Percentiles rank a stretch among this genome's conserved stretches.
These are phyloP conservation scores for Noccaea caerulescens DNA, from an alignment of 345 rosid genomes.

Conservation along the genomic window DNA sequence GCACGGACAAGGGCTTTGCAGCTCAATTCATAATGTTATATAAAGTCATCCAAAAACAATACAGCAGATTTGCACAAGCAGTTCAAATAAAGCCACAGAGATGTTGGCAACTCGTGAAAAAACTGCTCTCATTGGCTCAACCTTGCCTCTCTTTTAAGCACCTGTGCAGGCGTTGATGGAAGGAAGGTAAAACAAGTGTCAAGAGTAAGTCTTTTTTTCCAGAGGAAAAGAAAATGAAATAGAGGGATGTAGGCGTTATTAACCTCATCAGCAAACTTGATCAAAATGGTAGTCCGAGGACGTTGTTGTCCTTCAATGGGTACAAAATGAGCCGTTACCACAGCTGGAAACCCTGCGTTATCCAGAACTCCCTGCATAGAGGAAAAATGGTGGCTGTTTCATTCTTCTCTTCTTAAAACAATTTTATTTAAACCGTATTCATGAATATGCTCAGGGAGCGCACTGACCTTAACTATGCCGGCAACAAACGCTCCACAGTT, in stretches of 20 bases:
- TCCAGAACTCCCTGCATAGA: conserved; percentile 86
- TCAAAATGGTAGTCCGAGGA: conserved; percentile 94
- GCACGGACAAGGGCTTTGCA: conserved; percentile 23
- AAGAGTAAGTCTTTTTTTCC: neutral
- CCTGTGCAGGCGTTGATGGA: conserved; percentile 49
- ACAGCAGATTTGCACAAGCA: conserved; percentile 26
- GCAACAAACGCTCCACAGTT: conserved; percentile 99
- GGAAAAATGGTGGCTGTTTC: neutral
- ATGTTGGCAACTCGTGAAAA: conserved; percentile 11
- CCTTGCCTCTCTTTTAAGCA: conserved; percentile 79
- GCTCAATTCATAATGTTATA: conserved; percentile 10
- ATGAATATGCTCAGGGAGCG: neutral
- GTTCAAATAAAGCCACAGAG: conserved; percentile 29
- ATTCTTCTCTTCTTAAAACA: conserved; percentile 12
- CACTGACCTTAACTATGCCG: conserved; percentile 87
- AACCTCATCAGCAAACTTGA: conserved; percentile 98
- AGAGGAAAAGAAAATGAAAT: neutral
- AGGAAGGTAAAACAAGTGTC: conserved; percentile 1
- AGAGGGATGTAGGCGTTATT: conserved; percentile 3
- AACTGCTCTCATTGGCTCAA: conserved; percentile 48
- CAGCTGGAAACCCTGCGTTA: conserved; percentile 90
- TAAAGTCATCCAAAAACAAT: conserved; percentile 26
- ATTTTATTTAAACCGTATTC: neutral
- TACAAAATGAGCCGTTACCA: conserved; percentile 97
- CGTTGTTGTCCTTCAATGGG: conserved; percentile 98